Percentiles rank a stretch among this genome's conserved stretches.
These are phyloP conservation scores for Parastagonospora nodorum DNA, from an alignment of 2,329 filamentous ascomycete species.

Conservation along the genomic window DNA sequence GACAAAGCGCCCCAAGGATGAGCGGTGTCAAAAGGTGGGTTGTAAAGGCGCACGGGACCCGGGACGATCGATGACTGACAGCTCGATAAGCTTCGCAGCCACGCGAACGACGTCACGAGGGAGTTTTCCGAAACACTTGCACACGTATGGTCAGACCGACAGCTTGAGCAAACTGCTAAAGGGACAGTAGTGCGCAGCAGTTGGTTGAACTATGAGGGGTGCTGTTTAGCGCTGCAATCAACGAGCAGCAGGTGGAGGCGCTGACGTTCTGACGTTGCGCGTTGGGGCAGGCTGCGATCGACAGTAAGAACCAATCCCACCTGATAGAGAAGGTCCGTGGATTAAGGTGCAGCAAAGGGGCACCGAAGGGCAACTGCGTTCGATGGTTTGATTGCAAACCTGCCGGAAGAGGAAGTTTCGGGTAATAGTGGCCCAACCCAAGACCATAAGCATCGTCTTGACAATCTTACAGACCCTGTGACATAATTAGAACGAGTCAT, in stretches of 20 bases:
- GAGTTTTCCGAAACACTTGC: not conserved
- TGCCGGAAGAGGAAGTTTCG: constrained; percentile 1
- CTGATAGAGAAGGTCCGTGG: not conserved
- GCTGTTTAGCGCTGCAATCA: constrained; percentile 16
- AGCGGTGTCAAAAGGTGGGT: constrained; percentile 8
- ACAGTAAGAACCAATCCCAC: not conserved
- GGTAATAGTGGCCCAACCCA: not conserved
- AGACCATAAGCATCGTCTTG: too few species aligned
- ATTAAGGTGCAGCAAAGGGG: not conserved
- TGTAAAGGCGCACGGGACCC: constrained; percentile 2
- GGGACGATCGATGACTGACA: constrained; percentile 9
- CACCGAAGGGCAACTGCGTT: constrained; percentile 2
- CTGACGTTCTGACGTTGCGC: not conserved
- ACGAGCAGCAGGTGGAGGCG: not conserved
- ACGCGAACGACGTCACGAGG: constrained; percentile 14
- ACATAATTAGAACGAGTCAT: too few species aligned
- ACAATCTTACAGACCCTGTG: too few species aligned
- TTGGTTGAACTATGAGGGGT: constrained; percentile 13
- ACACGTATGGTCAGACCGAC: not conserved
- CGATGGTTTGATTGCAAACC: not conserved
- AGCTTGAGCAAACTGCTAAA: constrained; percentile 6
- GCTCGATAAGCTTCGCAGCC: constrained; percentile 8
- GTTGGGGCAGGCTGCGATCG: constrained; percentile 1
- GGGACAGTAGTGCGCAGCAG: constrained; percentile 4
- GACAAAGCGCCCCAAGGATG: not conserved